Base-by-base conservation (phyloP, 1,284 basidiomycete species). In the Trichosporon inkin region DNA sequence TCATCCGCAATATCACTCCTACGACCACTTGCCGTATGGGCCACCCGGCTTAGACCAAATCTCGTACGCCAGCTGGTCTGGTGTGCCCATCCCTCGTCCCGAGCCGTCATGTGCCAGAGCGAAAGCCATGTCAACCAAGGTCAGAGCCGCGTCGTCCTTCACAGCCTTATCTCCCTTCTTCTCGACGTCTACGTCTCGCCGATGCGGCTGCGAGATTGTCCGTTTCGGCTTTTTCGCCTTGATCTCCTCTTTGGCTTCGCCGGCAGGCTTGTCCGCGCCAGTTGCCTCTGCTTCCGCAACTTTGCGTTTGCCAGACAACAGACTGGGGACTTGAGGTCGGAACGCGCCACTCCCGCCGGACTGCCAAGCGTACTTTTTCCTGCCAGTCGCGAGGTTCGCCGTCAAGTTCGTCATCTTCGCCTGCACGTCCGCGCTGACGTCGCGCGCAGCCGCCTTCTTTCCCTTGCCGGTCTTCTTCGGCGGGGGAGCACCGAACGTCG, bases 351-450 rank as follows among this genome's bases (percentile, higher is more conserved):
- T 19, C 16, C 35, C 59, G 10, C 66, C 70, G 47, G 60, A 67
- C 68, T 75, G 66, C 75, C 75, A 77, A 22, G 67, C 64, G 61
- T 77, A 77, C 59, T 69, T 68, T 41, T 67, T 70, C 5, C 63
- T 28, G 5, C 56, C 57, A 0, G 32, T 41, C 2, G 10, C n/a
- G 20, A 39, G 44, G 58, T 68, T 64, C 2, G 75, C 74, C 8
- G 69, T 71, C 24, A 63, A 57, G 61, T 77, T 77, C 0, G 71
- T 67, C 65, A 72, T 68, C 61, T 74, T 75, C 39, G 68, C 67
- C 40, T 70, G 68, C n/a, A 69, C 70, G 32, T 73, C 73, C 2
- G 72, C 69, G 17, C 67, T 68, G n/a, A 72, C 57, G 56, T 71
- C 67, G 28, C 58, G 53, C 11, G 13, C 36, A 3, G 53, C 63